Base-by-base conservation (phyloP, 2,329 filamentous ascomycete species). In the Cryphonectria radicalis region DNA sequence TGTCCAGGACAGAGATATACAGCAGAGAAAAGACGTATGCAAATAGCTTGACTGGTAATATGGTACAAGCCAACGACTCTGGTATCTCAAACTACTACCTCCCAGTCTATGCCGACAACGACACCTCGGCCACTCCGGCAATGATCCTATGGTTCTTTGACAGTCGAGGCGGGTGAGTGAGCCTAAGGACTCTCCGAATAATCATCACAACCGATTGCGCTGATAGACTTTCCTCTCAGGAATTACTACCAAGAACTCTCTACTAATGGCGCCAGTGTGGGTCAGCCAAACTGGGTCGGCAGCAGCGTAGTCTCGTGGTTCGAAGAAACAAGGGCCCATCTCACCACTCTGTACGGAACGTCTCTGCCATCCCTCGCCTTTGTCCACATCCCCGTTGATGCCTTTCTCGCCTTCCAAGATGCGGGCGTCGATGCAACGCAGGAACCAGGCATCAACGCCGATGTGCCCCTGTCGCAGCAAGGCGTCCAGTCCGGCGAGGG, bases 91-190 rank as follows among this genome's bases (percentile, higher is more conserved):
- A 70, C 17, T 70, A 72, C 43, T 72, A 70, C 17, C 35, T 72
- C 4, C 71, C 65, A 25, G 65, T 72, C 32, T 72, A 72, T 10
- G 14, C 60, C 10, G 57, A 32, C 8, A 22, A 28, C 32, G 53
- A 55, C 2, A 66, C n/a, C 35, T 64, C 71, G 2, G 40, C 40
- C 13, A 57, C 68, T 0, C 79, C 79, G 0, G 72, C 67, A 10
- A 73, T 80, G 42, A 75, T 91, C 1, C 79, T 91, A 2, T 91
- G 88, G 87, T 90, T 91, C 78, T 90, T 91, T 74, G 89, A 91
- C 77, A 84, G 81, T 68, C 81, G 84, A 53, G 86, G 87, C 50
- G 86, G 71, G 70, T 69, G 19, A 50, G 68, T 60, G 13, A 1
- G 10, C n/a, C 14, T 8, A 6, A 22, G 22, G 8, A 0, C 19